Conservation (phyloP, 2,329 filamentous ascomycete species). For the Aspergillus piperis region DNA sequence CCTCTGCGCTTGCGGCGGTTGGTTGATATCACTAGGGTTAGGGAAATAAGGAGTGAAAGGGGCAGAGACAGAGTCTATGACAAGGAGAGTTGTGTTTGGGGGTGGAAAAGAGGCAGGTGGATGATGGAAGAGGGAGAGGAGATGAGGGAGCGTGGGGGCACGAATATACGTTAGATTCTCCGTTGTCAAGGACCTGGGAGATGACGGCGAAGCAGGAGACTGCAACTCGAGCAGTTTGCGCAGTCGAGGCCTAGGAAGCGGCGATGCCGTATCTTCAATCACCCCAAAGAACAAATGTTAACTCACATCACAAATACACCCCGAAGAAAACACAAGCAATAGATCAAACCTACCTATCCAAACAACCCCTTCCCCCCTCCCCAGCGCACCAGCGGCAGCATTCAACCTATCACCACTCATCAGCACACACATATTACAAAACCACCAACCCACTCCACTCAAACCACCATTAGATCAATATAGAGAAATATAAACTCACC, state of each 20-base stretch:
- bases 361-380: slow-evolving; percentile 63
- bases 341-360: slow-evolving; percentile 71
- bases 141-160: slow-evolving; percentile 60
- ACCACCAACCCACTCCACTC: slow-evolving; percentile 1
- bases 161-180: slow-evolving; percentile 66
- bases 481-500: slow-evolving; percentile 55
- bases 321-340: neutral
- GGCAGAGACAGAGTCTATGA: slow-evolving; percentile 77
- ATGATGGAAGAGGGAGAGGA: slow-evolving; percentile 71
- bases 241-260: neutral
- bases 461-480: slow-evolving; percentile 2
- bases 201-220: slow-evolving; percentile 11
- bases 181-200: slow-evolving; percentile 34
- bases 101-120: slow-evolving; percentile 67
- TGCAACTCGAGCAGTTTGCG: slow-evolving; percentile 13
- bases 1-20: slow-evolving; percentile 36
- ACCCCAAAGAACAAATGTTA: neutral
- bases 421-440: neutral
- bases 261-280: neutral
- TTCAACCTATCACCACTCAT: slow-evolving; percentile 62
- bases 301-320: neutral
- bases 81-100: slow-evolving; percentile 63
- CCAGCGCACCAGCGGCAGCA: slow-evolving; percentile 64
- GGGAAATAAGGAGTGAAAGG: slow-evolving; percentile 77
- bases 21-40: slow-evolving; percentile 48